Evolutionary conservation across 176 grass and related monocot species (phyloP).

Genomic region (Oryza australiensis): DNA sequence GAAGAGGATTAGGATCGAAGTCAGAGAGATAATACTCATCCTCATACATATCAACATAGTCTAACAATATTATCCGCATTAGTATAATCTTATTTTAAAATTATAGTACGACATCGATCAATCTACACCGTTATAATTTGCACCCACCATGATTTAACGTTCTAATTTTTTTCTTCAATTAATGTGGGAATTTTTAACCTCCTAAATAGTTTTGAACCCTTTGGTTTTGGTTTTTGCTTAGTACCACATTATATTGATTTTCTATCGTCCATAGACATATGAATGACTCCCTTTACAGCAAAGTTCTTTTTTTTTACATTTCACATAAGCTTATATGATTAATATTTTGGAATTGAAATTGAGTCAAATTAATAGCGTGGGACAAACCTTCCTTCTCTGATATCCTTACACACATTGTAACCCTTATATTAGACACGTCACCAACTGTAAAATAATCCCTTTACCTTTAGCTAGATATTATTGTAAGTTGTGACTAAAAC

Average conservation of each 20-base stretch:
- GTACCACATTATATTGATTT: background rate
- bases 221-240: background rate
- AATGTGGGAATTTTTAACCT: too few relatives aligned
- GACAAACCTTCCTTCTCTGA: too few relatives aligned
- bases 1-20: too few relatives aligned
- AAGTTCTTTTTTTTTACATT: background rate
- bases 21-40: too few relatives aligned
- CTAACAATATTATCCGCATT: too few relatives aligned
- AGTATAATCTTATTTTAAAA: too few relatives aligned
- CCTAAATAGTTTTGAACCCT: slow-evolving; percentile 3
- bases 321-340: background rate
- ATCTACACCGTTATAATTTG: too few relatives aligned
- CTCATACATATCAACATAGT: too few relatives aligned
- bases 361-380: slow-evolving; percentile 2
- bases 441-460: background rate
- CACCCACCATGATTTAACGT: too few relatives aligned
- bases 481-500: background rate
- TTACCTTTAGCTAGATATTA: background rate
- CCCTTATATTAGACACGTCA: background rate
- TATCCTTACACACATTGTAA: background rate
- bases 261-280: background rate
- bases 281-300: background rate
- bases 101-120: too few relatives aligned
- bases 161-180: too few relatives aligned
- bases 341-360: background rate